Percentiles rank a stretch among this genome's conserved stretches.
phyloP scores from a whole-genome alignment of 768 basidiomycete genomes.

The Termitomyces sp. region DNA sequence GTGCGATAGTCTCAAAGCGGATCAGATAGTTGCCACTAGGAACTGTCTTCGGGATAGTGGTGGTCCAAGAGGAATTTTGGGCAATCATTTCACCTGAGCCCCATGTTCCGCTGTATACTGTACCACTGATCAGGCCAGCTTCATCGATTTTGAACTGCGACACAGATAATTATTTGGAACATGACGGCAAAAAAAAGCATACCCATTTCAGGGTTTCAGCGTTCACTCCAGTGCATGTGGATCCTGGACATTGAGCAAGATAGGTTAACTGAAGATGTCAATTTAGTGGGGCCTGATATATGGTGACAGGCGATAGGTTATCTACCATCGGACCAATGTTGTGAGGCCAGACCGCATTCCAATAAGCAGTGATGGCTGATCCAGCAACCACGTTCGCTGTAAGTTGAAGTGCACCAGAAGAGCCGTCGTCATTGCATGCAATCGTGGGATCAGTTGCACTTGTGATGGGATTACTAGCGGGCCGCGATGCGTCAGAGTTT shows the following conservation, averaged over 20 bases:
- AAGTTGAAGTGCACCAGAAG: constrained; percentile 33
- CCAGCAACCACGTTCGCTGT: constrained; percentile 40
- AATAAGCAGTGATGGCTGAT: constrained; percentile 36
- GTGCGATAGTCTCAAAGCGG: constrained; percentile 44
- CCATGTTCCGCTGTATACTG: constrained; percentile 34
- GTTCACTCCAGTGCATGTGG: constrained; percentile 35
- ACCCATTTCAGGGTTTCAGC: constrained; percentile 38
- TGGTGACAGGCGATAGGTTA: background rate
- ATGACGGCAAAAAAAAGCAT: background rate
- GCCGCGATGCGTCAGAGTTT: background rate
- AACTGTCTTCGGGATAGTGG: constrained; percentile 37
- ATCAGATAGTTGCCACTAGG: constrained; percentile 42
- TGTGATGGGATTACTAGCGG: constrained; percentile 34
- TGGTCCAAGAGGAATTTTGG: constrained; percentile 41
- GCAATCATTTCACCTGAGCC: constrained; percentile 39
- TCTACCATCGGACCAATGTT: constrained; percentile 38
- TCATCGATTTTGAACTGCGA: constrained; percentile 42
- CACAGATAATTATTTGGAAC: background rate
- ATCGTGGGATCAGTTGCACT: constrained; percentile 31
- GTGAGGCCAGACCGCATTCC: constrained; percentile 43
- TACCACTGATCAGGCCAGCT: constrained; percentile 40
- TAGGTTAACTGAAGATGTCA: constrained; percentile 30
- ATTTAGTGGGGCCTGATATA: background rate
- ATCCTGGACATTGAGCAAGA: constrained; percentile 40
- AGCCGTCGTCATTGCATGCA: constrained; percentile 43